Base-by-base conservation (phyloP, 441 rosid species). In the Gossypium trilobum region DNA sequence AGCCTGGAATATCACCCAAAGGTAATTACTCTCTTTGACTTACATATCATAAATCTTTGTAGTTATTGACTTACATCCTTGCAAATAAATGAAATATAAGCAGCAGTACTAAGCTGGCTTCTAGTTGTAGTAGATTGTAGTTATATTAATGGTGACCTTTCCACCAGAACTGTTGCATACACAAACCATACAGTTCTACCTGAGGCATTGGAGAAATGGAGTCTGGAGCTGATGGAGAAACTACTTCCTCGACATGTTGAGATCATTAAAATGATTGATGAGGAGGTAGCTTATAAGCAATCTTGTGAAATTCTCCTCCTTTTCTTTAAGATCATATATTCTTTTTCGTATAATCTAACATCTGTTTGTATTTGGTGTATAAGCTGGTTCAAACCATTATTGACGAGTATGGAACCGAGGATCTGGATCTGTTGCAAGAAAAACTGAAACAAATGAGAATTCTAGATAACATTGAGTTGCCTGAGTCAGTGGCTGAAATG, bases 171-270 rank as follows among this genome's bases (percentile, higher is more conserved):
- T 81, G 88, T 89, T 79, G 98, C 97, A 44, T 93, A 93, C 81
- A 93, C 98, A 72, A 93, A 93, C 82, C 97, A 93, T 78, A 91
- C 97, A 36, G 92, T 93, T 74, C 82, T 93, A 72, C 98, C 97
- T 19, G 97, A 93, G 83, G 97, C 98, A 57, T 50, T 91, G 77
- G 98, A 93, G 87, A 91, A 93, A 82, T 93, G 98, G 97, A 93
- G 96, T 79, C 82, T 93, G 58, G 95, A 85, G 70, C 92, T 93
- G 58, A 85, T 91, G 92, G 85, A 85, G 84, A 81, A 90, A 80
- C 58, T 93, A 84, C 88, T 91, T 29, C 98, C 98, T 72, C 85
- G 98, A 59, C 97, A 90, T 78, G 84, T 85, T 64, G 96, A 90
- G 85, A 93, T 93, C 62, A 93, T 93, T 56, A 85, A 87, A 82